Evolutionary conservation across 169 alveolate genomes (phyloP).

Genomic region (Neospora caninum): DNA sequence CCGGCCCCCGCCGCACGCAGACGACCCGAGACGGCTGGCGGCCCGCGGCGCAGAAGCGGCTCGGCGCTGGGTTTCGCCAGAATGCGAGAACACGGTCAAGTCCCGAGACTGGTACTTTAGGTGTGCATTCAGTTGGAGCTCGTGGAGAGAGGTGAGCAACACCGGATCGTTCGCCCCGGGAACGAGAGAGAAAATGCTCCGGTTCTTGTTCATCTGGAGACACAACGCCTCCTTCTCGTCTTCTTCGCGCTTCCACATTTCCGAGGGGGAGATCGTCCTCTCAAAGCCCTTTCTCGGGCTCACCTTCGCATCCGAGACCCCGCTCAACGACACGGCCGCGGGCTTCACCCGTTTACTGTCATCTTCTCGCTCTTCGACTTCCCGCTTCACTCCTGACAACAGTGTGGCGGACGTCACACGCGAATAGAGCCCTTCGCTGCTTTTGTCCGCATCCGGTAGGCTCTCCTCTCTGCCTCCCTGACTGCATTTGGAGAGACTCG

Average conservation of each 20-base stretch:
- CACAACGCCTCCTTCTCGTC: neutral
- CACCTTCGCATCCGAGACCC: neutral
- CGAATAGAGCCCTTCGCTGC: no score
- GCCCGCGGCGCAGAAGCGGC: neutral
- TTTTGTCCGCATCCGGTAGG: no score
- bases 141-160: neutral
- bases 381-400: neutral
- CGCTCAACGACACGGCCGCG: neutral
- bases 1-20: no score
- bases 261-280: neutral
- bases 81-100: neutral
- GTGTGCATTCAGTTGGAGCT: neutral
- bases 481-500: no score
- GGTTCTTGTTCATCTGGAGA: neutral
- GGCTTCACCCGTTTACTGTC: neutral
- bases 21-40: neutral
- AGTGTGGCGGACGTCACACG: neutral
- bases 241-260: neutral
- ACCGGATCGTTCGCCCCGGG: constrained; percentile 32
- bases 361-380: neutral
- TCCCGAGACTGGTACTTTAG: constrained; percentile 5
- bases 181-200: constrained; percentile 12
- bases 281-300: neutral
- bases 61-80: neutral
- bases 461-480: no score